Evolutionary conservation across 306 rosid genomes (phyloP), one percentile per base, ranked within the genome.

Genomic region (Corylus heterophylla): DNA sequence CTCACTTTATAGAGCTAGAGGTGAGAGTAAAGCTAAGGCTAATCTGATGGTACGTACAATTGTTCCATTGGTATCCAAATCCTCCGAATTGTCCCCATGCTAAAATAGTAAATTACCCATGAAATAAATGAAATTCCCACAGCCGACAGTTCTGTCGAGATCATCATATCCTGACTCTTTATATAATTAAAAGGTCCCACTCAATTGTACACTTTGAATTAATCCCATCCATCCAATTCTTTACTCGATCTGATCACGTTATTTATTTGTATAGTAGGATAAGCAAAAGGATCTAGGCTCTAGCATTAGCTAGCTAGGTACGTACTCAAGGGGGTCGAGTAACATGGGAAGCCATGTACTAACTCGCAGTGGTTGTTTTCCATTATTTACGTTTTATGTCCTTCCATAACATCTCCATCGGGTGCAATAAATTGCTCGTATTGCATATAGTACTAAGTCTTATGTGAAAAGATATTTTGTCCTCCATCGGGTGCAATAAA

Each of bases 341-440:
- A 6, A 74, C 45, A 68, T 18, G 80, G 80, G 78, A 61, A 73
- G 69, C 81, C 61, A 73, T n/a, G 29, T 22, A 22, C 25, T 22
- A 22, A 0, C 25, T 22, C 25, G 25, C 25, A 22, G 25, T 22
- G 25, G 25, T 22, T 56, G 45, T 18, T 56, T 72, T 29, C 44
- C 4, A 37, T 77, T 79, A 67, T 58, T 67, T 45, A 79, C 48
- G 74, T 78, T 22, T 8, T 58, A 11, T 22, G 29, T 58, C 44
- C 44, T 39, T 39, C 44, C 4, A 5, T 39, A 39, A 39, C 4
- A 39, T 39, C 44, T 39, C 35, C 2, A 31, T 31, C 35, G 35
- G 2, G 31, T 29, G 31, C 31, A 29, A 29, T 29, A 29, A 29
- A 29, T 29, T 29, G 31, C 31, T 1, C 31, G 1, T 29, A 29